Conservation (phyloP, 208 protist genomes). For the Trypanosomatidae sp. region DNA sequence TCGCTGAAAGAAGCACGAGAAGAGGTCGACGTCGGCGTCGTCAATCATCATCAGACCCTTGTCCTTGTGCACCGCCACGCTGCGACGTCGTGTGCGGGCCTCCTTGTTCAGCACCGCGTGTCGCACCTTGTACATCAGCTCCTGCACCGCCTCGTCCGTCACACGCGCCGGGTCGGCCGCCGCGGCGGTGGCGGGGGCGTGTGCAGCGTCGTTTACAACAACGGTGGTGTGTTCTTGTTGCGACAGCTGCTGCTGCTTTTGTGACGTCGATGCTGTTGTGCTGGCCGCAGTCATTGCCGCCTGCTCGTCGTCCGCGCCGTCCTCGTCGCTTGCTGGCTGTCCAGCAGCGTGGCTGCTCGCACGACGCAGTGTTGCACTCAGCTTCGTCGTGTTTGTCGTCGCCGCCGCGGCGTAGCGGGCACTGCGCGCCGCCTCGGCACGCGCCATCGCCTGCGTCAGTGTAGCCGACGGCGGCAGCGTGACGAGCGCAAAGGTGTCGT, state of each 20-base stretch:
- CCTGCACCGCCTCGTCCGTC: conserved; percentile 18
- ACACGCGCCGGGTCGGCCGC: conserved; percentile 30
- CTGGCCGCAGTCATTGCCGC: conserved; percentile 2
- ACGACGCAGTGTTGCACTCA: too few relatives aligned
- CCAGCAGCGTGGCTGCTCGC: too few relatives aligned
- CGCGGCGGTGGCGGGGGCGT: too few relatives aligned
- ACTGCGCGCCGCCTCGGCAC: too few relatives aligned
- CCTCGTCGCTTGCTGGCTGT: too few relatives aligned
- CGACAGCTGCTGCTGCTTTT: conserved; percentile 10
- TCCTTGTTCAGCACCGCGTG: conserved; percentile 50
- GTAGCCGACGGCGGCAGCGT: conserved; percentile 16
- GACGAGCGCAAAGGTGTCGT: conserved; percentile 52
- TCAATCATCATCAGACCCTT: conserved; percentile 71
- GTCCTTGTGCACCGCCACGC: conserved; percentile 35
- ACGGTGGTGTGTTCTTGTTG: not conserved
- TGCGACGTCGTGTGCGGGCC: conserved; percentile 16
- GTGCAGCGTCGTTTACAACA: not conserved
- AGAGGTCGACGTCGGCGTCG: conserved; percentile 70
- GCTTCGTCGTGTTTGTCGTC: too few relatives aligned
- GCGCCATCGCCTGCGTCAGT: too few relatives aligned
- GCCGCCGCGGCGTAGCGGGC: too few relatives aligned
- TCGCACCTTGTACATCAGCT: conserved; percentile 53
- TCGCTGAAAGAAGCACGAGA: conserved; percentile 64
- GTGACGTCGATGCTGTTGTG: not conserved
- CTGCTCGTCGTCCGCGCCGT: too few relatives aligned